A percentile compares a stretch with the other conserved stretches of the same genome.
Conservation (phyloP, 1,139 yeast genomes). For the Saccharomycopsis hybrid region DNA sequence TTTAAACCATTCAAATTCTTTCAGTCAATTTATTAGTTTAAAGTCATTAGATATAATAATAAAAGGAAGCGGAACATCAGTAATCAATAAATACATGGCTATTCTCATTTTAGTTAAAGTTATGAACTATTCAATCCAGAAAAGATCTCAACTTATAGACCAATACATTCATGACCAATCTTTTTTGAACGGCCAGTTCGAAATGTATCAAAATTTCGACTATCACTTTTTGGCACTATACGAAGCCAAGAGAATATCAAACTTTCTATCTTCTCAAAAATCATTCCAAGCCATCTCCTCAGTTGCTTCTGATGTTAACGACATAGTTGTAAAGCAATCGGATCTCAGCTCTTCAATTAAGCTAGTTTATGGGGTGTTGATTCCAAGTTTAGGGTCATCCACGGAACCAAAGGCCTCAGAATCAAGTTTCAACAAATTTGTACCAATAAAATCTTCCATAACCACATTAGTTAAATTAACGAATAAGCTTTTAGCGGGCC, state of each 20-base stretch:
- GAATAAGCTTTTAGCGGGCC: conserved; percentile 43
- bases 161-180: conserved; percentile 23
- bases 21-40: conserved; percentile 9
- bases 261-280: conserved; percentile 35
- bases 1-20: conserved; percentile 4
- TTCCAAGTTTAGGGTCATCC: conserved; percentile 53
- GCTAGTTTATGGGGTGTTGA: conserved; percentile 66
- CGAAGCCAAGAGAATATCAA: conserved; percentile 68
- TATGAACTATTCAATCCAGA: conserved; percentile 11
- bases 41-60: conserved; percentile 6
- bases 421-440: conserved; percentile 34
- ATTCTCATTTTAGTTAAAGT: conserved; percentile 10
- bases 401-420: too few relatives aligned
- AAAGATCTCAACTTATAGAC: neutral
- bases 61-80: neutral
- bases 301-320: neutral
- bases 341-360: conserved; percentile 42
- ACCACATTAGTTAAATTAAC: conserved; percentile 52
- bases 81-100: conserved; percentile 11
- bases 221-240: conserved; percentile 49
- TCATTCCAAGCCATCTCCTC: neutral
- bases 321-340: conserved; percentile 22
- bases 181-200: conserved; percentile 38
- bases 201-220: conserved; percentile 44
- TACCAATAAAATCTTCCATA: conserved; percentile 60